Conservation (phyloP, 2,329 filamentous ascomycete species). For the Aspergillus pseudonomiae region DNA sequence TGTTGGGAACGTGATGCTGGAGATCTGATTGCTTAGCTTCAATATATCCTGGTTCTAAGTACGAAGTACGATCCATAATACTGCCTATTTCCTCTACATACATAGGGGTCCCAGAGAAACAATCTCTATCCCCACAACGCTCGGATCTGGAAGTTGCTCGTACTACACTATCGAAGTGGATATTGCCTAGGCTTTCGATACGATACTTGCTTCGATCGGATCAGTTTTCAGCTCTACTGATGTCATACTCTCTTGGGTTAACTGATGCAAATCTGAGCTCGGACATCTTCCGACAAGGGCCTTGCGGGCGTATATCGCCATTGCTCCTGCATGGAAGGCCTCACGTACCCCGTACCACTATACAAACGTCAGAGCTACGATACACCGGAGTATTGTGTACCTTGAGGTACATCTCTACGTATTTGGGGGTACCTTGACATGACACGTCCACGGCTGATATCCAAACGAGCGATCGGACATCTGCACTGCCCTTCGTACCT, state of each 20-base stretch:
- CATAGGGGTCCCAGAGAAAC: not conserved
- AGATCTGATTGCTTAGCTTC: not conserved
- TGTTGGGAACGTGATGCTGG: not conserved
- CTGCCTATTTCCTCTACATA: not conserved
- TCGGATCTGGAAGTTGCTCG: conserved; percentile 4
- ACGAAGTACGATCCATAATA: not conserved
- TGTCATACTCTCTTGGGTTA: conserved; percentile 12
- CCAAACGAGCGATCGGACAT: conserved; percentile 12
- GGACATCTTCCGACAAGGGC: conserved; percentile 5
- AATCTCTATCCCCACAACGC: conserved; percentile 4
- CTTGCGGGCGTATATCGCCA: not conserved
- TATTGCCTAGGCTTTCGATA: not conserved
- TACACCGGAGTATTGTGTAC: not conserved
- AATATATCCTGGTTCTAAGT: not conserved
- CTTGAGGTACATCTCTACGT: not conserved
- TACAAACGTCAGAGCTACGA: not conserved
- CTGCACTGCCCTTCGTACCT: conserved; percentile 23
- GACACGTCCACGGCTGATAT: conserved; percentile 7
- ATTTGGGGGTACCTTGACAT: not conserved
- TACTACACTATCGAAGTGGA: conserved; percentile 1
- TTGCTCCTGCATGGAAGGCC: not conserved
- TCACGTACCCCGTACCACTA: not conserved
- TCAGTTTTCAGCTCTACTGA: conserved; percentile 12
- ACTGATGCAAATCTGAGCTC: not conserved
- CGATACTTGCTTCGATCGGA: conserved; percentile 5